Conservation (phyloP, 768 basidiomycete species). For the Cyclocybe cylindracea region DNA sequence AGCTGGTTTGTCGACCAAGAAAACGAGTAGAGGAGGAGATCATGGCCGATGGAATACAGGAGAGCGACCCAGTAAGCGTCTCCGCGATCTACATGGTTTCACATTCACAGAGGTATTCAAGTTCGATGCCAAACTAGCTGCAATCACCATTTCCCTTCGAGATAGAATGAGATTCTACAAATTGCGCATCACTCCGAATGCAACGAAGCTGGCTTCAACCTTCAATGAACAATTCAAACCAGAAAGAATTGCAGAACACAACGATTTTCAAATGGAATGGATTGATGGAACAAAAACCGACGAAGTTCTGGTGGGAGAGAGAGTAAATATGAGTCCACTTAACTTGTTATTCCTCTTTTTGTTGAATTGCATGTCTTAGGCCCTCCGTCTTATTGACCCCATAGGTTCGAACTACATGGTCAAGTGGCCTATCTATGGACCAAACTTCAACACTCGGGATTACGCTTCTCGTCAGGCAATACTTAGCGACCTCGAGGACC, state of each 20-base stretch:
- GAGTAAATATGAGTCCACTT: slow-evolving; percentile 38
- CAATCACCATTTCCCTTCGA: slow-evolving; percentile 69
- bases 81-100: background rate
- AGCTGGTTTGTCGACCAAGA: slow-evolving; percentile 58
- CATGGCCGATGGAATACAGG: slow-evolving; percentile 7
- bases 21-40: slow-evolving; percentile 26
- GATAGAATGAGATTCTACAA: slow-evolving; percentile 89
- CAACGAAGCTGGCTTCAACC: slow-evolving; percentile 65
- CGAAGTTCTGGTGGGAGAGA: slow-evolving; percentile 69
- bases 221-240: slow-evolving; percentile 86
- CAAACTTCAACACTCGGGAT: slow-evolving; percentile 79
- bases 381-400: slow-evolving; percentile 70
- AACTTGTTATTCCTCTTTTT: background rate
- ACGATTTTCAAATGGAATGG: slow-evolving; percentile 89
- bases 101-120: slow-evolving; percentile 21
- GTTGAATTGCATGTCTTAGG: slow-evolving; percentile 40
- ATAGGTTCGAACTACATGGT: slow-evolving; percentile 67
- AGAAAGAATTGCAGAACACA: slow-evolving; percentile 81
- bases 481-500: slow-evolving; percentile 75
- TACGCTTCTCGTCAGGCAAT: slow-evolving; percentile 72
- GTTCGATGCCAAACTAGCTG: slow-evolving; percentile 79
- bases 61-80: slow-evolving; percentile 60
- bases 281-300: slow-evolving; percentile 53
- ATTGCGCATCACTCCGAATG: slow-evolving; percentile 71
- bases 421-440: slow-evolving; percentile 81